Evolutionary conservation across 2,329 filamentous ascomycete species (phyloP).

Genomic region (Leptographium radiaticola): DNA sequence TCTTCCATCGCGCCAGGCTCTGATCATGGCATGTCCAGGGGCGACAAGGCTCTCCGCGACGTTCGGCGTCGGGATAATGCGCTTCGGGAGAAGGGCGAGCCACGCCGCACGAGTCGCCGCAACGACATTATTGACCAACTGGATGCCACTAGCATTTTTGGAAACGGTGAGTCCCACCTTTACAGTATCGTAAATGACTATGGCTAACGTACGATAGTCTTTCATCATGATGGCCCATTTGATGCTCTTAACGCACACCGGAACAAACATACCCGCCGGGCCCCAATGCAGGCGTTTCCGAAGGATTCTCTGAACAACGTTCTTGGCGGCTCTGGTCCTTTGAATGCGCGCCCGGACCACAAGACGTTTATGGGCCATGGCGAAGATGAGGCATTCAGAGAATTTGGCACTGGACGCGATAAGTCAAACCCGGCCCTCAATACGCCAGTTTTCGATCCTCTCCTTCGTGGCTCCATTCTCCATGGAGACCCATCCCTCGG

Average conservation of each 20-base stretch:
- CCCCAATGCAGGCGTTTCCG: conserved; percentile 94
- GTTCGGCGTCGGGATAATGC: conserved; percentile 38
- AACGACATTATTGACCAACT: conserved; percentile 93
- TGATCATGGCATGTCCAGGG: conserved; percentile 45
- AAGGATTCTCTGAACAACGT: conserved; percentile 87
- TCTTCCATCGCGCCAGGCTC: conserved; percentile 50
- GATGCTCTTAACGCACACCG: conserved; percentile 92
- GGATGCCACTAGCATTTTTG: conserved; percentile 92
- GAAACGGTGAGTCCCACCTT: conserved; percentile 52
- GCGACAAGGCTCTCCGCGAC: conserved; percentile 39
- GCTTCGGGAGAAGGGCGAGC: conserved; percentile 38
- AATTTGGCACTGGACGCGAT: conserved; percentile 37
- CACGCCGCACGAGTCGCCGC: conserved; percentile 33
- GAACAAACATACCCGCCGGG: conserved; percentile 70
- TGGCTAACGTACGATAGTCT: conserved; percentile 42
- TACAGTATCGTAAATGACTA: neutral
- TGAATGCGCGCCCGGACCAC: conserved; percentile 72
- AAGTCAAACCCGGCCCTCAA: conserved; percentile 21
- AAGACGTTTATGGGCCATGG: conserved; percentile 72
- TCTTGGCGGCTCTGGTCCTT: conserved; percentile 72
- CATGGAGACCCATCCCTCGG: conserved; percentile 77
- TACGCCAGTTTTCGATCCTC: conserved; percentile 51
- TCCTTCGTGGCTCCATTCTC: conserved; percentile 53
- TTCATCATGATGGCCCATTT: conserved; percentile 95
- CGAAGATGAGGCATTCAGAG: conserved; percentile 73